Evolutionary conservation across 768 basidiomycete genomes (phyloP), one percentile per base, ranked within the genome.

Genomic region (Russula ochroleuca): DNA sequence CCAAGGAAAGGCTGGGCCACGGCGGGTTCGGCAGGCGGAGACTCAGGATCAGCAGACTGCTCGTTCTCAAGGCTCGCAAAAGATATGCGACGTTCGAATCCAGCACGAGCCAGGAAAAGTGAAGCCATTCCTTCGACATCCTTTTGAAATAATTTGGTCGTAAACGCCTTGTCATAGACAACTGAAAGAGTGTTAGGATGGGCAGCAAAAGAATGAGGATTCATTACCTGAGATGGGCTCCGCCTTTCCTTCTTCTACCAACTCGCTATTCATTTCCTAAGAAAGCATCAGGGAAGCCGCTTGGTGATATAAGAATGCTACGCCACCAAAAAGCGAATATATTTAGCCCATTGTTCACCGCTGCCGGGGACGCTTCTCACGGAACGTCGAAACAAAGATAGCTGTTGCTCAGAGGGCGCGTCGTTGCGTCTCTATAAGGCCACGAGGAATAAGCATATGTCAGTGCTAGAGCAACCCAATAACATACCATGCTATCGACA

Each of bases 311-410:
- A 37, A 45, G 43, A 41, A 14, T n/a, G 28, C 52, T 19, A 21
- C 70, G 81, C 66, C 59, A 89, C 92, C 74, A 89, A 69, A 67
- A 82, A 81, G 43, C 88, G 84, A 14, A 94, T 84, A 71, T 90
- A 90, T 47, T 85, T 79, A 6, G 89, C 85, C 87, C 88, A 90
- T 17, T 91, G 76, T 69, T 90, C 87, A 21, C 92, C 92, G 38
- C 82, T 89, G 19, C 79, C 81, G 45, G 92, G 90, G 0, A 86
- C 84, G 70, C 91, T 92, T 62, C 88, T 80, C 11, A 83, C 71
- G 13, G 90, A 90, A 47, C 90, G 78, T 62, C 74, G 76, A 33
- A 83, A 77, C 17, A 78, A 72, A n/a, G 69, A 68, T 35, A 77
- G 64, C 67, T 86, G 79, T 11, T 72, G 72, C 1, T 78, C 78